Conservation (phyloP, 805 yeast genomes). For the Phaffomyces antillensis region DNA sequence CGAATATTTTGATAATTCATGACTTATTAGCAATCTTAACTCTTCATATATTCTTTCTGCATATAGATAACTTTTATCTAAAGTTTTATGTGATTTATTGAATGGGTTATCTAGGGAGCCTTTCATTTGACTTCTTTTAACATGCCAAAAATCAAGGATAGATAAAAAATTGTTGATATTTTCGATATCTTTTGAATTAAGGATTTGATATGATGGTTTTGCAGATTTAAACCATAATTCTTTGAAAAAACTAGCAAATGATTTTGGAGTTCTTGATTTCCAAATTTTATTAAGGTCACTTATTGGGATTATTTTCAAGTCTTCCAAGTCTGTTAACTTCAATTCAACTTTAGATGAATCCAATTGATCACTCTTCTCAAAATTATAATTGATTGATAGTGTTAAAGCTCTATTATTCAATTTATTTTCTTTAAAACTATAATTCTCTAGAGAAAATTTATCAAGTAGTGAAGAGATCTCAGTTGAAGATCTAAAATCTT, state of each 20-base stretch:
- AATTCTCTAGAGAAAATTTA: not conserved
- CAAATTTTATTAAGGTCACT: conserved; percentile 10
- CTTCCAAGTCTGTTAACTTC: not conserved
- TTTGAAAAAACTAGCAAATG: conserved; percentile 4
- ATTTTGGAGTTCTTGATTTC: conserved; percentile 7
- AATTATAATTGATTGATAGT: conserved; percentile 3
- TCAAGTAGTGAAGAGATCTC: not conserved
- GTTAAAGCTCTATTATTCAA: conserved; percentile 5
- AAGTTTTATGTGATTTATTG: no score
- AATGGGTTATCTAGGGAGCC: no score
- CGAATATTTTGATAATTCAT: conserved; percentile 3
- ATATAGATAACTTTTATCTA: conserved; percentile 3
- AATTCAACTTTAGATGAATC: not conserved
- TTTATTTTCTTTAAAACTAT: not conserved
- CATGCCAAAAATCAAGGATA: not conserved
- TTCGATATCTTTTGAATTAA: not conserved
- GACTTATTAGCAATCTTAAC: conserved; percentile 6
- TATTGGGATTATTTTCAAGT: conserved; percentile 6
- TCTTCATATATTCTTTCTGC: conserved; percentile 6
- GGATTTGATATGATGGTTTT: not conserved
- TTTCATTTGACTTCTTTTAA: no score
- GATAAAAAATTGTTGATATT: conserved; percentile 4
- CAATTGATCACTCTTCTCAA: conserved; percentile 4
- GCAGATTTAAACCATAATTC: not conserved
- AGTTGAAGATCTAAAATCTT: conserved; percentile 3